These are phyloP conservation scores for Dactylellina drechsleri DNA, from an alignment of 2,329 filamentous ascomycete genomes.

Conservation along the genomic window DNA sequence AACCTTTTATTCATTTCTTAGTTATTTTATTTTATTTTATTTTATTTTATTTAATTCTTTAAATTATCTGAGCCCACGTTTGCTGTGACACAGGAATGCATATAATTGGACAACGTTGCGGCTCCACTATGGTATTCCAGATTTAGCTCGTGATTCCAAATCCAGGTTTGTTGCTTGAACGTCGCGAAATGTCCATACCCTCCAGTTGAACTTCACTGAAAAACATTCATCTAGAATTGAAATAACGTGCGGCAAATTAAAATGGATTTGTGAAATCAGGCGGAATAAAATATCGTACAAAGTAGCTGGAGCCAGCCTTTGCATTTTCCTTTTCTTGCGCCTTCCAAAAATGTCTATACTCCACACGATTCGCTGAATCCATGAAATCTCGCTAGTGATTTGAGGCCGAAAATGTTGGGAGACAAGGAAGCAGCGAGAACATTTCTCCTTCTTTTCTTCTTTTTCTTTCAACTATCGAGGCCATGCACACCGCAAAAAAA, in stretches of 20 bases:
- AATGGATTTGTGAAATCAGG: neutral
- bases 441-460: no score
- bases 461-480: no score
- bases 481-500: neutral
- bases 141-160: constrained; percentile 55
- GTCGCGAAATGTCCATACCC: constrained; percentile 6
- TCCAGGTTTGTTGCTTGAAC: constrained; percentile 19
- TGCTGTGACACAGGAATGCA: constrained; percentile 27
- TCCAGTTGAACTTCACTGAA: neutral
- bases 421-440: no score
- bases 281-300: no score
- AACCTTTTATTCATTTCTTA: no score
- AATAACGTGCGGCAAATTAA: neutral
- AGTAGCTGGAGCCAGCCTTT: no score
- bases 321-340: no score
- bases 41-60: constrained; percentile 4
- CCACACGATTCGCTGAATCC: neutral
- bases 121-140: constrained; percentile 48
- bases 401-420: constrained; percentile 1
- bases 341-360: neutral
- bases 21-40: neutral
- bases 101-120: constrained; percentile 35
- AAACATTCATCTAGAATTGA: neutral
- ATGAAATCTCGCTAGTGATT: neutral
- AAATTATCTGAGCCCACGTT: neutral